Base-by-base conservation (phyloP, 2,329 filamentous ascomycete genomes). In the Anthostomella pinea region DNA sequence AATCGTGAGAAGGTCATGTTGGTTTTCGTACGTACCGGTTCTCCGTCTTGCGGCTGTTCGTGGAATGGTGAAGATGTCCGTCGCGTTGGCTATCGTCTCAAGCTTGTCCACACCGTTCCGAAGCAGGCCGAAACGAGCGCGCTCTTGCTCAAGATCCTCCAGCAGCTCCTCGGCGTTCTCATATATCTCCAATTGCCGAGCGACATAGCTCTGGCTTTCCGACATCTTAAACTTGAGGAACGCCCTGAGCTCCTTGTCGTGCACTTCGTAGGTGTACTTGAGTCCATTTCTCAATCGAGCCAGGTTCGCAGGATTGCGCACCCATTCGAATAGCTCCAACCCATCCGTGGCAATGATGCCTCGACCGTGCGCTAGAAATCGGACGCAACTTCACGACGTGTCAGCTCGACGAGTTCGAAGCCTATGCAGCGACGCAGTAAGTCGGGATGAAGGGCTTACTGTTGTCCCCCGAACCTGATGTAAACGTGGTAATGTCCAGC, bases 331-430 rank as follows among this genome's bases (percentile, higher is more conserved):
- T 19, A 49, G 30, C 11, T 45, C 11, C 8, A 43, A 14, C 3
- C 37, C 46, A 21, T 40, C 37, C 9, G 8, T 24, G 7, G 16
- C 19, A 23, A 35, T n/a, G 9, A 14, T 7, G 2, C 41, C 46
- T 3, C 33, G 8, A 3, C 43, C 41, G 9, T 20, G 27, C 19
- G 41, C 41, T 2, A 34, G 15, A 26, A 47, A 38, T 7, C 46
- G 41, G 16, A 49, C 20, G 21, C 44, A 43, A 13, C 46, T 47
- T n/a, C n/a, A n/a, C n/a, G n/a, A n/a, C n/a, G n/a, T n/a, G n/a
- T n/a, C n/a, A n/a, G n/a, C n/a, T n/a, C n/a, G n/a, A n/a, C n/a
- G n/a, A n/a, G n/a, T n/a, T n/a, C n/a, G n/a, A n/a, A n/a, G n/a
- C n/a, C n/a, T n/a, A n/a, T n/a, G n/a, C n/a, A n/a, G n/a, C n/a